Base-by-base conservation (phyloP, 2,329 filamentous ascomycete species). In the Cryphonectria carpinicola region DNA sequence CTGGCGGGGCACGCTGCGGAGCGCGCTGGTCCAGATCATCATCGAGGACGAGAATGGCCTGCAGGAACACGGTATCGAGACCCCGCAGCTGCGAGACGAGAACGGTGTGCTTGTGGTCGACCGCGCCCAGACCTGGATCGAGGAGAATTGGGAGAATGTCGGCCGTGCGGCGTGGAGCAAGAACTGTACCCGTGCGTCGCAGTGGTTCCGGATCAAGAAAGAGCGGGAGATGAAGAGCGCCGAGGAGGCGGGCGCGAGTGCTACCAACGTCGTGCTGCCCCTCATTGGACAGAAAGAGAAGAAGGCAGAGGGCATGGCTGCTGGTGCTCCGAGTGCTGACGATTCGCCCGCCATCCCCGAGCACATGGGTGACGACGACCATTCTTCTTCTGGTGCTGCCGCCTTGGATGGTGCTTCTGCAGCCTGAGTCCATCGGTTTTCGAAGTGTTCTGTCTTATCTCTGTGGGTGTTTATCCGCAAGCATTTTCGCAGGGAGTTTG, bases 1-100 rank as follows among this genome's bases (percentile, higher is more conserved):
- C 11, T 80, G 78, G 56, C 81, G 83, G 1, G 76, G 80, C 0
- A 76, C 73, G 14, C 75, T 82, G 54, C 72, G 82, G 43, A 82
- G 80, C 52, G 84, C 83, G 1, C 74, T 90, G 58, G 86, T 83
- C 75, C 82, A 78, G 70, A 83, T 89, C 66, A 78, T 90, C 37
- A 73, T 89, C 62, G 79, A 85, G 2, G 81, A 79, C 0, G 81
- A 86, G 46, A 60, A 69, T 1, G 77, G 76, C 22, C 84, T 85
- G 68, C 83, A 81, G 0, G 74, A 82, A 1, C 14, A 74, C 5
- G 68, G 72, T 3, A 19, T 69, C 13, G 54, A 8, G 66, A 73
- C 65, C 4, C 66, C 62, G 14, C 71, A 72, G 1, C 73, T 84
- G 25, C 79, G 75, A 62, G 77, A 82, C 37, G 71, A 73, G 0